phyloP scores from a whole-genome alignment of 2,329 filamentous ascomycete genomes.

The Nothomitra cinnamomea region DNA sequence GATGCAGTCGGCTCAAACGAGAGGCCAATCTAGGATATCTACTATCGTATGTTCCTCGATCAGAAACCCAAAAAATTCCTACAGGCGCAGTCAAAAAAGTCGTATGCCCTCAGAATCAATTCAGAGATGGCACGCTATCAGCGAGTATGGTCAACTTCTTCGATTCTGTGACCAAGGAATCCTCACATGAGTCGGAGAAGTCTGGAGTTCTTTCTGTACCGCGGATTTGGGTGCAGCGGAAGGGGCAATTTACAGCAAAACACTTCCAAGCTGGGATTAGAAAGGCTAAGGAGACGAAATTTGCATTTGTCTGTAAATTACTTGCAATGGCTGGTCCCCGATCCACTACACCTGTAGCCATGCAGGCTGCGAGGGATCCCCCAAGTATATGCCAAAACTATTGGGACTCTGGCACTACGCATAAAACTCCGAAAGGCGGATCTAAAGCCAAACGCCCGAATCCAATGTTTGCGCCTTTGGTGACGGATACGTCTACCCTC shows the following conservation, averaged over 20 bases:
- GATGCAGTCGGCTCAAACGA: background rate
- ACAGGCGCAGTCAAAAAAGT: background rate
- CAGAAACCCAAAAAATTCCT: background rate
- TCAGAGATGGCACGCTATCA: background rate
- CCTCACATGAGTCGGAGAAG: background rate
- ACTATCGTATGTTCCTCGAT: background rate
- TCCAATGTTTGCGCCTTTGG: background rate
- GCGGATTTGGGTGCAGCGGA: background rate
- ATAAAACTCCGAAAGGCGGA: background rate
- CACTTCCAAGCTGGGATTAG: background rate
- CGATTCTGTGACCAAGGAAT: background rate
- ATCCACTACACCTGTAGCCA: background rate
- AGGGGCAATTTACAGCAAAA: background rate
- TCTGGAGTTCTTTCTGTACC: background rate
- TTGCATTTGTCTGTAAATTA: constrained; percentile 4
- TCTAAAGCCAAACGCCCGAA: background rate
- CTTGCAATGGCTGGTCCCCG: background rate
- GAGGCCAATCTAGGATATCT: background rate
- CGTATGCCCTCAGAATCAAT: background rate
- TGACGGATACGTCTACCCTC: background rate
- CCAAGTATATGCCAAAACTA: background rate
- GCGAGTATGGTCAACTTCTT: background rate
- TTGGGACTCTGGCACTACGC: background rate
- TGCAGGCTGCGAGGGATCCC: background rate
- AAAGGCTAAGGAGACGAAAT: background rate